Evolutionary conservation across 805 yeast species (phyloP).

Genomic region (Wickerhamiella slavikovae): DNA sequence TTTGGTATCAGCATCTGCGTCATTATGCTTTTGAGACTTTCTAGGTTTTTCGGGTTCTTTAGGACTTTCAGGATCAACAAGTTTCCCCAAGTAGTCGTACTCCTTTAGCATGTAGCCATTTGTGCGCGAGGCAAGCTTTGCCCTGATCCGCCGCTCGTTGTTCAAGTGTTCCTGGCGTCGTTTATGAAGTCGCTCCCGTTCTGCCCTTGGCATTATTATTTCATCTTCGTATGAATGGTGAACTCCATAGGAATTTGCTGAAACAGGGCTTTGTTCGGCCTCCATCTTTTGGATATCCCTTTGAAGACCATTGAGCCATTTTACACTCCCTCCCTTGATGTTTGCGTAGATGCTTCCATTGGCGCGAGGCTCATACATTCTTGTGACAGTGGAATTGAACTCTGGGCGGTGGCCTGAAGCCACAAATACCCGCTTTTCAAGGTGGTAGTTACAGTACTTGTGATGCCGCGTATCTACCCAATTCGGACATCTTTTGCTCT

Average conservation of each 20-base stretch:
- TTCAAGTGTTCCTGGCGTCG: conserved; percentile 10
- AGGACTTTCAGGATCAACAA: no score
- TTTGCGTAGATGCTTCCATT: conserved; percentile 21
- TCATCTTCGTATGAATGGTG: no score
- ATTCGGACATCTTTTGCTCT: conserved; percentile 32
- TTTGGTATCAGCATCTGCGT: not conserved
- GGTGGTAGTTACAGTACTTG: conserved; percentile 52
- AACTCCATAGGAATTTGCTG: no score
- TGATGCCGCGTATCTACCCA: conserved; percentile 36
- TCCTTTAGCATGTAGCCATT: conserved; percentile 12
- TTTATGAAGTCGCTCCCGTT: no score
- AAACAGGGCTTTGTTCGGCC: conserved; percentile 3
- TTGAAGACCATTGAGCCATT: conserved; percentile 12
- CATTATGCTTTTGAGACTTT: no score
- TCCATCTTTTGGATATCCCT: conserved; percentile 14
- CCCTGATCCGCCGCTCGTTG: conserved; percentile 14
- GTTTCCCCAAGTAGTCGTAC: conserved; percentile 9
- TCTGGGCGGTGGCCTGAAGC: conserved; percentile 53
- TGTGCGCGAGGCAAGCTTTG: conserved; percentile 14
- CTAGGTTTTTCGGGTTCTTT: no score
- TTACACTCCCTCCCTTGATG: conserved; percentile 19
- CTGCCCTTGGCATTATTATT: no score
- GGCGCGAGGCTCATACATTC: conserved; percentile 35
- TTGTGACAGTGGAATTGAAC: conserved; percentile 36
- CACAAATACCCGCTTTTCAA: conserved; percentile 32